These are phyloP conservation scores for Cladophialophora chaetospira DNA, from an alignment of 2,329 filamentous ascomycete species.

Conservation along the genomic window DNA sequence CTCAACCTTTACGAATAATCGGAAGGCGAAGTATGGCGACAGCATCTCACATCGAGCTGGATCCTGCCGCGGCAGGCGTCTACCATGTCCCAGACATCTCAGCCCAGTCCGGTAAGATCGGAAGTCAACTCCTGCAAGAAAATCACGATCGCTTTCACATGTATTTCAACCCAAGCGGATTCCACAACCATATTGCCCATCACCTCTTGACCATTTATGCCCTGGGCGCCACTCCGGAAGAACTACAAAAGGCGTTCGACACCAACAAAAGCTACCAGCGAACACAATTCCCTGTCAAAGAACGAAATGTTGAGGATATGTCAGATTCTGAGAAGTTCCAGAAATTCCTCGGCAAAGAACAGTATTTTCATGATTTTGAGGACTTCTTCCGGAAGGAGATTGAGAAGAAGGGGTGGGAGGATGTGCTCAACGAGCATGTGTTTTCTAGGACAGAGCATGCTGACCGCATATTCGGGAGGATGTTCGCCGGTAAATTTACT, in stretches of 20 bases:
- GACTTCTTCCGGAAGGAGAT: constrained; percentile 76
- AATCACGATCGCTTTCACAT: constrained; percentile 75
- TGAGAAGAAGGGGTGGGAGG: constrained; percentile 61
- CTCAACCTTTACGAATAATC: neutral
- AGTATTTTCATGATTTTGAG: constrained; percentile 73
- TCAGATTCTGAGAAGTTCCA: constrained; percentile 59
- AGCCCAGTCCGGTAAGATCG: constrained; percentile 61
- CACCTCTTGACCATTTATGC: constrained; percentile 45
- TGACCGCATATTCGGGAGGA: constrained; percentile 67
- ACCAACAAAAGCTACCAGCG: constrained; percentile 69
- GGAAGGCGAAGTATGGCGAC: constrained; percentile 48
- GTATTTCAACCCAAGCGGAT: constrained; percentile 74
- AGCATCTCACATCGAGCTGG: constrained; percentile 50
- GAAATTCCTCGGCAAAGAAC: constrained; percentile 62
- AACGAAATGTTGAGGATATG: constrained; percentile 58
- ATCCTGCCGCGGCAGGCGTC: constrained; percentile 46
- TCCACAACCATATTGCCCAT: constrained; percentile 58
- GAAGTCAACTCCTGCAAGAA: constrained; percentile 70
- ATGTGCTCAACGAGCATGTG: constrained; percentile 54
- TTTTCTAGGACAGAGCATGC: constrained; percentile 67
- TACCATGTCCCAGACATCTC: constrained; percentile 48
- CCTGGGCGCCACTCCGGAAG: constrained; percentile 61
- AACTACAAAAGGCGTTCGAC: constrained; percentile 66
- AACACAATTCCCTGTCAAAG: constrained; percentile 50
- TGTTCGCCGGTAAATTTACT: constrained; percentile 61